Percentiles rank a stretch among this genome's conserved stretches.
These are phyloP conservation scores for Plasmodium blacklocki DNA, from an alignment of 169 alveolate genomes.

Conservation along the genomic window DNA sequence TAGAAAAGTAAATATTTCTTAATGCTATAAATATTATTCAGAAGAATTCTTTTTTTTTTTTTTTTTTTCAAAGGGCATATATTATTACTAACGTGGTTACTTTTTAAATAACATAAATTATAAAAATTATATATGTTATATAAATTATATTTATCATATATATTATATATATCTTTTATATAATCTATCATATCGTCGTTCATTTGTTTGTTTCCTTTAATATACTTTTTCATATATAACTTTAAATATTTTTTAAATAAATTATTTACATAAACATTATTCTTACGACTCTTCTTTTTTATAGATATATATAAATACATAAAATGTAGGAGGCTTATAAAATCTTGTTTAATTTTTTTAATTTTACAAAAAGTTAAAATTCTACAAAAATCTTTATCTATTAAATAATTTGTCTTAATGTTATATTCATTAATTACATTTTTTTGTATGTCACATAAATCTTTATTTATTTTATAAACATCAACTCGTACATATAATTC, in stretches of 20 bases:
- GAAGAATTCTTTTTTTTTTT: background rate
- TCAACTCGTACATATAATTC: too few relatives aligned
- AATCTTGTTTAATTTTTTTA: slow-evolving; percentile 27
- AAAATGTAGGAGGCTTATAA: slow-evolving; percentile 21
- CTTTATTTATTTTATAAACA: too few relatives aligned
- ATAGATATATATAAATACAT: slow-evolving; percentile 20
- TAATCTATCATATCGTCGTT: too few relatives aligned
- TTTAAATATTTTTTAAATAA: background rate
- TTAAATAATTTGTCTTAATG: slow-evolving; percentile 18
- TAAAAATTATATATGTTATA: too few relatives aligned
- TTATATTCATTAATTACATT: background rate
- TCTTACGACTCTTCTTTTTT: slow-evolving; percentile 7
- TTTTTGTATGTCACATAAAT: too few relatives aligned
- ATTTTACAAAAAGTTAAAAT: slow-evolving; percentile 21
- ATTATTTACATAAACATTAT: too few relatives aligned
- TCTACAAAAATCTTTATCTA: slow-evolving; percentile 10
- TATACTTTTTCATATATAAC: background rate
- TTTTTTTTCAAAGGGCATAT: background rate
- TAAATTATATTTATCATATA: too few relatives aligned
- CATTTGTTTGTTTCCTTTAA: background rate
- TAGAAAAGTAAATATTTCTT: background rate
- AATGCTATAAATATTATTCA: background rate
- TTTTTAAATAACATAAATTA: too few relatives aligned
- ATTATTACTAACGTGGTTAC: too few relatives aligned
- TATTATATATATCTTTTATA: too few relatives aligned